Evolutionary conservation across 148 eudicot species (phyloP).

Genomic region (Selenicereus undatus): DNA sequence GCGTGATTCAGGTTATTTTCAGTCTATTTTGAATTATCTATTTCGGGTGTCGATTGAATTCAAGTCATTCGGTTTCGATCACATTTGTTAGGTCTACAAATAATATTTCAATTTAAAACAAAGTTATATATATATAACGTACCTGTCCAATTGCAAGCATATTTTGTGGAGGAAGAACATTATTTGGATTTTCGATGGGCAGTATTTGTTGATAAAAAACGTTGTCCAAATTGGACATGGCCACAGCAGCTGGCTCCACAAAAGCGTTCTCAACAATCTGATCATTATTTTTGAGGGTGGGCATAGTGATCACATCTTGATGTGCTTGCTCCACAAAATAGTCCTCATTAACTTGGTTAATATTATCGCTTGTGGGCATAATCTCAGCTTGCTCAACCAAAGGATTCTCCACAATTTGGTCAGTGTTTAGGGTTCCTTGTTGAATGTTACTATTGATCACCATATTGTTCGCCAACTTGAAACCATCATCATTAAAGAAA

Average conservation of each 20-base stretch:
- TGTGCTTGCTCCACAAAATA: not conserved
- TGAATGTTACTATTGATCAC: not conserved
- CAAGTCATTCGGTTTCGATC: no score
- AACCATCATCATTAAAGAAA: not conserved
- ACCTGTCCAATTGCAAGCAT: not conserved
- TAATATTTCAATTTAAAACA: no score
- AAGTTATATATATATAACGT: not conserved
- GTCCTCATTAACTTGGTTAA: not conserved
- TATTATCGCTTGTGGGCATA: not conserved
- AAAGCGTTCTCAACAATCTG: not conserved
- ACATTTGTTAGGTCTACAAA: no score
- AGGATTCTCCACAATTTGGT: not conserved
- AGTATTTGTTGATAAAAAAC: not conserved
- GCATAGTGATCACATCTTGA: not conserved
- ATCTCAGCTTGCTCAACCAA: not conserved
- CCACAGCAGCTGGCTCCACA: not conserved
- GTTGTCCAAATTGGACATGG: constrained; percentile 3
- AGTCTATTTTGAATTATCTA: no score
- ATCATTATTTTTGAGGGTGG: not conserved
- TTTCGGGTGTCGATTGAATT: no score
- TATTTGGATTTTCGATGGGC: not conserved
- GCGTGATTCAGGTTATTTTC: no score
- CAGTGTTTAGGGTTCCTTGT: not conserved
- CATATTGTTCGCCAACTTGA: not conserved
- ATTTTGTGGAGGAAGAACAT: not conserved